Evolutionary conservation across 2,329 filamentous ascomycete species (phyloP).

Genomic region (Penicillium sp.): DNA sequence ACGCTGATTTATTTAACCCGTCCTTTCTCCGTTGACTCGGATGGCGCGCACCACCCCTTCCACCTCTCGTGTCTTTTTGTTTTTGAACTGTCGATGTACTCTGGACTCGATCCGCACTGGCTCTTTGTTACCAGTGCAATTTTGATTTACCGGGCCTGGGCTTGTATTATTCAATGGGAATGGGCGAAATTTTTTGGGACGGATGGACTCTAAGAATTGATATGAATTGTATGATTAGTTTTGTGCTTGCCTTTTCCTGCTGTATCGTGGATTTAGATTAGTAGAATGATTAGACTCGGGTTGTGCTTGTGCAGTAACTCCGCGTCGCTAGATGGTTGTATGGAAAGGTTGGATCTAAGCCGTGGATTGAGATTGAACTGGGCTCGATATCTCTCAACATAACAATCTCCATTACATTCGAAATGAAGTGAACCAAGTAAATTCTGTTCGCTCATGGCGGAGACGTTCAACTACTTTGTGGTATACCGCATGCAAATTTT

Average conservation of each 20-base stretch:
- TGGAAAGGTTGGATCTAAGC: background rate
- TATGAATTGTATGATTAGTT: slow-evolving; percentile 37
- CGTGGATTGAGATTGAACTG: background rate
- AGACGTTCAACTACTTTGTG: too few relatives aligned
- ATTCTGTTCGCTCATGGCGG: too few relatives aligned
- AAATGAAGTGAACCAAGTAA: too few relatives aligned
- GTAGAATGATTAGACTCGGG: background rate
- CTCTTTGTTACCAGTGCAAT: slow-evolving; percentile 23
- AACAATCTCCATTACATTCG: too few relatives aligned
- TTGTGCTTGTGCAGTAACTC: background rate
- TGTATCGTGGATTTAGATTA: background rate
- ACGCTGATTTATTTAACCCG: slow-evolving; percentile 21
- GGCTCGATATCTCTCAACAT: too few relatives aligned
- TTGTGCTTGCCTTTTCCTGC: background rate
- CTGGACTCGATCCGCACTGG: slow-evolving; percentile 23
- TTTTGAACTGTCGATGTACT: slow-evolving; percentile 19
- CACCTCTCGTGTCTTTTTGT: slow-evolving; percentile 15
- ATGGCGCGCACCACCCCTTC: slow-evolving; percentile 14
- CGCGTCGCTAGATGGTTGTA: background rate
- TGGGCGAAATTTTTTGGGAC: slow-evolving; percentile 20
- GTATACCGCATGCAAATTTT: too few relatives aligned
- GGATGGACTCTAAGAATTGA: slow-evolving; percentile 27
- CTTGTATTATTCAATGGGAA: slow-evolving; percentile 26
- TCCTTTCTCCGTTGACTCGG: slow-evolving; percentile 14
- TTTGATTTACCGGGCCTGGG: slow-evolving; percentile 13